Base-by-base conservation (phyloP, 228 moss, liverwort and hornwort genomes). In the Sphagnum magellanicum region DNA sequence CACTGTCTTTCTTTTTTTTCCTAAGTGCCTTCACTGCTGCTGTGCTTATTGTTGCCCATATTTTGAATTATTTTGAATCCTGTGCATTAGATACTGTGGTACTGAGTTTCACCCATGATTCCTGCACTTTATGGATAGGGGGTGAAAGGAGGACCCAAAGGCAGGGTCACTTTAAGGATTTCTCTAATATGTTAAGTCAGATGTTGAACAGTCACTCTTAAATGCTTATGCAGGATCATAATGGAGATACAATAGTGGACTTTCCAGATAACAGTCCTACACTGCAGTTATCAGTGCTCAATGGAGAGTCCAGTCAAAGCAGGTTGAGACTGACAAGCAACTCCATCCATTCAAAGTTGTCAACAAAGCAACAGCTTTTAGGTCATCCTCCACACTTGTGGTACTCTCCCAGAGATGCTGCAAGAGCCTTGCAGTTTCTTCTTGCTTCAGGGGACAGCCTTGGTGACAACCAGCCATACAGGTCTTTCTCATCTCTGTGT, bases 231-330 rank as follows among this genome's bases (percentile, higher is more conserved):
- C 79, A 93, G 93, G 93, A 93, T 76, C 93, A 93, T 73, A 93
- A 93, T 81, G 95, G 95, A 75, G 95, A 96, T 73, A 81, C 91
- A 12, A 84, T 92, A 49, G 95, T 92, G 48, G 91, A 92, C 70
- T 92, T 92, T 63, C 95, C 92, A 66, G 91, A 96, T 81, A 65
- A 61, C 49, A 73, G 71, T 74, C 92, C 89, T 11, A 65, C 70
- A 55, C 53, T 62, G 70, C 67, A 63, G 64, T 68, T 70, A 61
- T 1, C 62, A 16, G 15, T 72, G 10, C 70, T 14, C 62, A 58
- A 53, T 63, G 79, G 58, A 51, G 71, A 70, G 58, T 52, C 76
- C 72, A 57, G 65, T 58, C 69, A 50, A 67, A 75, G 67, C 53
- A 71, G 16, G 63, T 60, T 82, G 63, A 69, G 65, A 66, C 75